Conservation (phyloP, 1,284 basidiomycete genomes). For the Tilletia walkeri region DNA sequence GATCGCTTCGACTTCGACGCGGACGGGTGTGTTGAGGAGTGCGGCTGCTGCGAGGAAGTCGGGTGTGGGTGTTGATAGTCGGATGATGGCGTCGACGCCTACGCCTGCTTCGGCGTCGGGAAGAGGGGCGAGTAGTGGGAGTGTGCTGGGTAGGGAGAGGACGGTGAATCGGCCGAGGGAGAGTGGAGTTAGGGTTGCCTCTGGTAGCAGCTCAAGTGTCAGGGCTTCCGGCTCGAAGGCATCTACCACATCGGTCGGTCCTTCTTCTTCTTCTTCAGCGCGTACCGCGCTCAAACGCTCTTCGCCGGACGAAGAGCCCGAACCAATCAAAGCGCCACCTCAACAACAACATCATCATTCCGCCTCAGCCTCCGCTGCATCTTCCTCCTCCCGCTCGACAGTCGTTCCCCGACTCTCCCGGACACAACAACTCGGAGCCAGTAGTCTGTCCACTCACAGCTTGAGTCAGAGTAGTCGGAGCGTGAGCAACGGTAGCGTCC, state of each 20-base stretch:
- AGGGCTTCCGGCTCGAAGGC: background rate
- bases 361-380: too few species aligned
- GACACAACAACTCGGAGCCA: background rate
- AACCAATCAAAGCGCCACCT: too few species aligned
- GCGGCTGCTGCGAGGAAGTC: conserved; percentile 7
- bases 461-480: background rate
- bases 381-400: background rate
- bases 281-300: conserved; percentile 6
- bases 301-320: background rate
- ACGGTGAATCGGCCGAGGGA: too few species aligned
- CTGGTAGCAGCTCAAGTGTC: background rate
- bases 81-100: too few species aligned
- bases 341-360: too few species aligned
- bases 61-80: background rate
- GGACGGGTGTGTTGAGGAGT: conserved; percentile 4
- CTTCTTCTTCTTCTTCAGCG: background rate
- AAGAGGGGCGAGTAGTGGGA: too few species aligned
- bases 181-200: too few species aligned
- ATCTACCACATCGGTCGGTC: background rate
- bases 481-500: background rate
- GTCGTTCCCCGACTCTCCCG: background rate
- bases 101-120: too few species aligned
- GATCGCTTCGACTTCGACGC: background rate
- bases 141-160: too few species aligned
- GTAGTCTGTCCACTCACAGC: background rate